phyloP scores from a whole-genome alignment of 2,329 filamentous ascomycete species.

The Cordyceps cateniannulata region DNA sequence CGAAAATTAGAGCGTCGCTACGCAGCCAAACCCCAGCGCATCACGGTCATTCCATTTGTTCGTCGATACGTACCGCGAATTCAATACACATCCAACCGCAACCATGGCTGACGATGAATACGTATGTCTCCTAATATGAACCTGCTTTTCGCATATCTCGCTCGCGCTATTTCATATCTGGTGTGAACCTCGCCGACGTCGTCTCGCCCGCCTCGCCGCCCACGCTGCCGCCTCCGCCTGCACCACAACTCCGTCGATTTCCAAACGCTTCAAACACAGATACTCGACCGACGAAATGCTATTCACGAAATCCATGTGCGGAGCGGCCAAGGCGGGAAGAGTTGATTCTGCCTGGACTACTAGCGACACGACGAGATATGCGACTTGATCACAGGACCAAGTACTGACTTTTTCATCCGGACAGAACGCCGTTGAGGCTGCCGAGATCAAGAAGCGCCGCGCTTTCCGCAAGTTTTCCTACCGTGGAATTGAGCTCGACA shows the following conservation, averaged over 20 bases:
- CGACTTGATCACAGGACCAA: slow-evolving; percentile 11
- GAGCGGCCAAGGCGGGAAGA: not conserved
- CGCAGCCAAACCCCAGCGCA: slow-evolving; percentile 24
- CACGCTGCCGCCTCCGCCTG: not conserved
- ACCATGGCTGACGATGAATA: slow-evolving; percentile 91
- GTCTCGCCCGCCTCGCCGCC: not conserved
- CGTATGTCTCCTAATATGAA: slow-evolving; percentile 49
- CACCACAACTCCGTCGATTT: not conserved
- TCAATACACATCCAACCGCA: slow-evolving; percentile 38
- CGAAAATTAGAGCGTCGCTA: slow-evolving; percentile 24
- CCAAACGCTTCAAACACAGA: not conserved
- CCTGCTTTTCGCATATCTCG: not conserved
- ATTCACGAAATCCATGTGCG: not conserved
- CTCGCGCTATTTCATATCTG: not conserved
- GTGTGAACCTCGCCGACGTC: not conserved
- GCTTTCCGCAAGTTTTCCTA: slow-evolving; percentile 99
- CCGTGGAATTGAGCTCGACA: slow-evolving; percentile 98
- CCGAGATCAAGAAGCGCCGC: slow-evolving; percentile 99
- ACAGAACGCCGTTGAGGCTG: slow-evolving; percentile 95
- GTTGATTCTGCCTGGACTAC: not conserved
- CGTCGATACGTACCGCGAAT: slow-evolving; percentile 37
- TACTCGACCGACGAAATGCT: not conserved
- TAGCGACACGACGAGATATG: not conserved
- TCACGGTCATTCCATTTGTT: slow-evolving; percentile 29
- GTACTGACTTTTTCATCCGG: slow-evolving; percentile 24